These are phyloP conservation scores for Lasiosphaeris hirsuta DNA, from an alignment of 495 filamentous ascomycete genomes.

Conservation along the genomic window DNA sequence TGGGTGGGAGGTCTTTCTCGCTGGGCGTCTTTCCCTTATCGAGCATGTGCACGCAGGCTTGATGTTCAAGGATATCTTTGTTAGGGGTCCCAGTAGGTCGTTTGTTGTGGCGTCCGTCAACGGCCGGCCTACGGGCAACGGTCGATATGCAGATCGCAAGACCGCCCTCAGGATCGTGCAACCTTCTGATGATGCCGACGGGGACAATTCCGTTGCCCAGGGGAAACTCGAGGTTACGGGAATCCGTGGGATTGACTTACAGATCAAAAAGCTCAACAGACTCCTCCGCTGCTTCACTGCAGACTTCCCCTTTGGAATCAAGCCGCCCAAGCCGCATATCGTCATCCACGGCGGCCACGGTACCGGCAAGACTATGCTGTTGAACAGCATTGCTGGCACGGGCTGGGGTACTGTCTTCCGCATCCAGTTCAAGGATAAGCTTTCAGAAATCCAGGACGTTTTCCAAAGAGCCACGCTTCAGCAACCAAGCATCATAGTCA, in stretches of 20 bases:
- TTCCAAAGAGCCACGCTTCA: constrained; percentile 69
- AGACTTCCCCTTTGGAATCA: constrained; percentile 27
- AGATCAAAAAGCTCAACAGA: constrained; percentile 63
- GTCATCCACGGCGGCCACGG: constrained; percentile 80
- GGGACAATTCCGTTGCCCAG: constrained; percentile 12
- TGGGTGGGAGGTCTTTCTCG: constrained; percentile 31
- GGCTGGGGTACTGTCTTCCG: constrained; percentile 66
- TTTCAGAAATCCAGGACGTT: constrained; percentile 58
- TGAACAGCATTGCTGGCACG: constrained; percentile 61
- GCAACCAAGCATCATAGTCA: constrained; percentile 78
- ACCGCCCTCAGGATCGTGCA: constrained; percentile 36
- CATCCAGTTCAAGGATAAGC: constrained; percentile 54
- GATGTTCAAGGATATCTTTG: constrained; percentile 44
- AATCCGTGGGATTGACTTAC: constrained; percentile 62
- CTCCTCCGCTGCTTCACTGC: constrained; percentile 56
- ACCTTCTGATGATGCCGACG: background rate
- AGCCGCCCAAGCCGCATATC: constrained; percentile 51
- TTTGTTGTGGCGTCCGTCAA: constrained; percentile 49
- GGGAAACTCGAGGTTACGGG: constrained; percentile 42
- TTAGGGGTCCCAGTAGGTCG: constrained; percentile 43
- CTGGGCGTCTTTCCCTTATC: constrained; percentile 33
- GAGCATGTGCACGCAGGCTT: constrained; percentile 49
- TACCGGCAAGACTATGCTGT: constrained; percentile 73
- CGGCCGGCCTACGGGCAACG: constrained; percentile 34
- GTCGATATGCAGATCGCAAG: constrained; percentile 35